A percentile compares a stretch with the other conserved stretches of the same genome.
Conservation (phyloP, 1,139 yeast species). For the Pichia sp. region DNA sequence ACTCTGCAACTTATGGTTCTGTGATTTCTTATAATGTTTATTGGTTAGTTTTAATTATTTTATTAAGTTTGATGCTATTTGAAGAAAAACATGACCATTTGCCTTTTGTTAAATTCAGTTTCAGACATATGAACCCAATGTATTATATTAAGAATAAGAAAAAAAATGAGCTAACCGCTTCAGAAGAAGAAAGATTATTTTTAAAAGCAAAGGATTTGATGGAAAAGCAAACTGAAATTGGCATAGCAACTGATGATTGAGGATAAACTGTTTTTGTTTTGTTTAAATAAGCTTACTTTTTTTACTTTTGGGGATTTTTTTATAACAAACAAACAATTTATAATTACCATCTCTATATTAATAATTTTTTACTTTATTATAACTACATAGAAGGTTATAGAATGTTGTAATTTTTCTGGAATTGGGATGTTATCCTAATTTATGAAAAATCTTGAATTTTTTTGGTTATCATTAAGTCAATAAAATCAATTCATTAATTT, state of each 20-base stretch:
- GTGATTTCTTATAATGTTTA: slow-evolving; percentile 77
- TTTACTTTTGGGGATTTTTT: too few species aligned
- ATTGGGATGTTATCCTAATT: too few species aligned
- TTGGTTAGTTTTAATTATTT: slow-evolving; percentile 61
- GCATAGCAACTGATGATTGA: too few species aligned
- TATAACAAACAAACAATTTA: too few species aligned
- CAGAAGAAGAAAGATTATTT: slow-evolving; percentile 52
- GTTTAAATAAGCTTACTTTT: too few species aligned
- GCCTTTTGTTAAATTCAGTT: slow-evolving; percentile 47
- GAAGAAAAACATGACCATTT: slow-evolving; percentile 66
- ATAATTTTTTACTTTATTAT: too few species aligned
- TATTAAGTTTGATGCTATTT: slow-evolving; percentile 54
- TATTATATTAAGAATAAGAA: slow-evolving; percentile 64
- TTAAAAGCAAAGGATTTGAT: slow-evolving; percentile 35
- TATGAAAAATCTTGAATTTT: too few species aligned
- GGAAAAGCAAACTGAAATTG: background rate
- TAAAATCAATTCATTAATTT: background rate
- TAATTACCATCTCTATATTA: too few species aligned
- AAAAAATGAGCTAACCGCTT: slow-evolving; percentile 49
- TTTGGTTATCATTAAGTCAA: too few species aligned
- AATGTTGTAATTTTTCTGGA: too few species aligned
- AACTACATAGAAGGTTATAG: too few species aligned
- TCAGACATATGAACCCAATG: slow-evolving; percentile 62
- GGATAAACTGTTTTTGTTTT: too few species aligned
- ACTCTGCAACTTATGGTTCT: slow-evolving; percentile 84